These are phyloP conservation scores for Candida ponderosae DNA, from an alignment of 805 yeast genomes.

Conservation along the genomic window DNA sequence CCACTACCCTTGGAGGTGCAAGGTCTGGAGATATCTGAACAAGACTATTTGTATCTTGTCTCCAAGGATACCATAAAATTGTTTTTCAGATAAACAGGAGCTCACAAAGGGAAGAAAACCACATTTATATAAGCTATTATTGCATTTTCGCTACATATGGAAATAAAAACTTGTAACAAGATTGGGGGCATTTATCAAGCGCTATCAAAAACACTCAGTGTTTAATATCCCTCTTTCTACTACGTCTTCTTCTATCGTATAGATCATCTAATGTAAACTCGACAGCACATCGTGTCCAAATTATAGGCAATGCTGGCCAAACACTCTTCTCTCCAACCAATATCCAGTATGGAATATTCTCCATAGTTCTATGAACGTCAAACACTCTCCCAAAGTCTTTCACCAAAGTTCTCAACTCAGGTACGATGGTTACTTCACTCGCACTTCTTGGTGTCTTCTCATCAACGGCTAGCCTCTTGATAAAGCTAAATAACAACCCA, in stretches of 20 bases:
- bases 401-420: conserved; percentile 61
- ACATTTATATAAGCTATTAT: neutral
- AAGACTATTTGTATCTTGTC: conserved; percentile 54
- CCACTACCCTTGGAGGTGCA: conserved; percentile 9
- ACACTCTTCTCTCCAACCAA: conserved; percentile 85
- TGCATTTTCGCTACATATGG: neutral
- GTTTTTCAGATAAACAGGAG: conserved; percentile 26
- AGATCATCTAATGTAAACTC: conserved; percentile 83
- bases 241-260: conserved; percentile 31
- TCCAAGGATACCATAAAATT: conserved; percentile 43
- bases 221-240: conserved; percentile 1
- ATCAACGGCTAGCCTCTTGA: conserved; percentile 76
- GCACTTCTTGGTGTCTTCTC: conserved; percentile 78
- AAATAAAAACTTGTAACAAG: neutral
- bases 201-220: neutral
- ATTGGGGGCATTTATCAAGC: conserved; percentile 1
- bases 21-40: conserved; percentile 34
- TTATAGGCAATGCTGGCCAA: conserved; percentile 82
- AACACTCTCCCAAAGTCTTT: conserved; percentile 21
- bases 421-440: conserved; percentile 85
- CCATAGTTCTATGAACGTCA: conserved; percentile 69
- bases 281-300: conserved; percentile 83
- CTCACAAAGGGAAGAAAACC: neutral
- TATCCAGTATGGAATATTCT: conserved; percentile 86
- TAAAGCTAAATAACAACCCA: conserved; percentile 62